These are phyloP conservation scores for Eragrostis curvula DNA, from an alignment of 176 grass and related monocot species.

Conservation along the genomic window DNA sequence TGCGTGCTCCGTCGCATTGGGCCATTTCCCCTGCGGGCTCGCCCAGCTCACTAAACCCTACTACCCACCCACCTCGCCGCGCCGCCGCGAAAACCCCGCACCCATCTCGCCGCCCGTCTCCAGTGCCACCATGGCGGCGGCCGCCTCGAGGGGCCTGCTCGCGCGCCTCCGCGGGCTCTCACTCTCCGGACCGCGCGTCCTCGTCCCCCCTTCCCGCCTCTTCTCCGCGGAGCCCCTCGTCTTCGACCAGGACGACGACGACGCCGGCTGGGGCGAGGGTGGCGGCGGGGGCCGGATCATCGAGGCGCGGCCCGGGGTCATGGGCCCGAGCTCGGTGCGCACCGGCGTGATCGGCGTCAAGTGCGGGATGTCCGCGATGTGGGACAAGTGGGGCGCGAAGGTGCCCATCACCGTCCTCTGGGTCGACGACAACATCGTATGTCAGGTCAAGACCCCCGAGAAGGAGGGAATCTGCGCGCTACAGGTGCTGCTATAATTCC, in stretches of 20 bases:
- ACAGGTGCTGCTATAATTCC: slow-evolving; percentile 59
- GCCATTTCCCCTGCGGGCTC: slow-evolving; percentile 28
- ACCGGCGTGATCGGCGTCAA: slow-evolving; percentile 91
- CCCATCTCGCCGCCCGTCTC: slow-evolving; percentile 34
- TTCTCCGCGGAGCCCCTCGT: slow-evolving; percentile 68
- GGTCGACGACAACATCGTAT: slow-evolving; percentile 93
- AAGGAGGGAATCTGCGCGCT: slow-evolving; percentile 85
- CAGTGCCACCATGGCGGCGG: slow-evolving; percentile 65
- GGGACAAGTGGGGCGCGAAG: slow-evolving; percentile 98
- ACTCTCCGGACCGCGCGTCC: slow-evolving; percentile 22
- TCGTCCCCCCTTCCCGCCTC: slow-evolving; percentile 39
- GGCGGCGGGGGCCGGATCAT: slow-evolving; percentile 60
- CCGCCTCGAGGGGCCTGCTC: slow-evolving; percentile 86
- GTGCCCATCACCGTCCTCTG: slow-evolving; percentile 90
- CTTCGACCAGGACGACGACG: slow-evolving; percentile 47
- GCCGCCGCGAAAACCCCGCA: slow-evolving; percentile 46
- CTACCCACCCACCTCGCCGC: slow-evolving; percentile 19
- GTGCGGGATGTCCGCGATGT: slow-evolving; percentile 94
- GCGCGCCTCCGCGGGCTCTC: slow-evolving; percentile 55
- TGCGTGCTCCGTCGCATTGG: background rate
- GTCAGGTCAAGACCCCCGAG: slow-evolving; percentile 95
- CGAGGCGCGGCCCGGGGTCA: slow-evolving; percentile 59
- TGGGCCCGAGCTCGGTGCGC: slow-evolving; percentile 66
- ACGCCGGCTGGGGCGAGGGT: slow-evolving; percentile 8
- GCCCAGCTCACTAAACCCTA: slow-evolving; percentile 46